A percentile compares a stretch with the other conserved stretches of the same genome.
These are phyloP conservation scores for Coemansia sp. DNA, from an alignment of 192 early-diverging fungal genomes.

Conservation along the genomic window DNA sequence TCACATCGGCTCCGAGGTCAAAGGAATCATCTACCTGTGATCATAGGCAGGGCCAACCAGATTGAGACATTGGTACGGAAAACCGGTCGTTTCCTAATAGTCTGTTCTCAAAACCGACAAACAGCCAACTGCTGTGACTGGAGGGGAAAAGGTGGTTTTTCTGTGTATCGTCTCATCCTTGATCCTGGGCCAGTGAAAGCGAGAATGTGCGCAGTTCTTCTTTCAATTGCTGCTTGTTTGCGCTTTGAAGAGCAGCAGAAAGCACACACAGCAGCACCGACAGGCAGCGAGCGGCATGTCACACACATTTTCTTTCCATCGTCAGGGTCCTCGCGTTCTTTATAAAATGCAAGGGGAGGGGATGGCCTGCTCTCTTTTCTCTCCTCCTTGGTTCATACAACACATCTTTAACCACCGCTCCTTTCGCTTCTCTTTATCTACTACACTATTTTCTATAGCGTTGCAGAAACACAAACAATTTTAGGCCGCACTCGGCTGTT, in stretches of 20 bases:
- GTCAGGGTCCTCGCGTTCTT: neutral
- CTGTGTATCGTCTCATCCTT: too few species aligned
- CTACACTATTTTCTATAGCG: neutral
- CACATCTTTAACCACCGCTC: too few species aligned
- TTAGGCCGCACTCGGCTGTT: too few species aligned
- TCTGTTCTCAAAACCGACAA: too few species aligned
- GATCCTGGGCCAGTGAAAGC: too few species aligned
- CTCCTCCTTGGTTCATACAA: neutral
- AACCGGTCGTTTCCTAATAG: too few species aligned
- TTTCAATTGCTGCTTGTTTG: too few species aligned
- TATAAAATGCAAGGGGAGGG: slow-evolving; percentile 1
- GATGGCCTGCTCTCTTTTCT: neutral
- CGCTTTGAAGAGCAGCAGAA: too few species aligned
- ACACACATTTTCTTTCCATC: neutral
- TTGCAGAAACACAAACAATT: neutral
- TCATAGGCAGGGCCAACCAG: neutral
- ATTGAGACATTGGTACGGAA: neutral
- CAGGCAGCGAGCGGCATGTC: neutral
- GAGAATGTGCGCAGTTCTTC: too few species aligned
- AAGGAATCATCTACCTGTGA: neutral
- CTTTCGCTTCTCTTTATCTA: neutral
- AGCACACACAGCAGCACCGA: neutral
- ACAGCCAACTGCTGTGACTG: too few species aligned
- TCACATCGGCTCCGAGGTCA: neutral
- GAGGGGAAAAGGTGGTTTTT: too few species aligned